Evolutionary conservation across 768 basidiomycete species (phyloP).

Genomic region (Suillus subluteus): DNA sequence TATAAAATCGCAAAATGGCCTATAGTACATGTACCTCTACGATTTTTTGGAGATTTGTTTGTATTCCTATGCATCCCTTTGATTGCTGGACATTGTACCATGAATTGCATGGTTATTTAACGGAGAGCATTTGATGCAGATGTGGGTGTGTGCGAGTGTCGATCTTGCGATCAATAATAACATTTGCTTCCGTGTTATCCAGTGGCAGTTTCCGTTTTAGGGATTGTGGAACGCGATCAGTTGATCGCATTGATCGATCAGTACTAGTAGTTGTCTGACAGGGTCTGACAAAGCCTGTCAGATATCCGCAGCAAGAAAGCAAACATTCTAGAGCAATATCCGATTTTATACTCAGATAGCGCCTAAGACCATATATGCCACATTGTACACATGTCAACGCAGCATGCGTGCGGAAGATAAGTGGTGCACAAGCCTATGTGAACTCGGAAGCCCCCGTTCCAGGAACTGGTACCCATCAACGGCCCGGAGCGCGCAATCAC

Average conservation of each 20-base stretch:
- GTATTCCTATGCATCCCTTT: slow-evolving; percentile 28
- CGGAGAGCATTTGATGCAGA: background rate
- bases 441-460: slow-evolving; percentile 11
- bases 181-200: slow-evolving; percentile 4
- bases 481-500: slow-evolving; percentile 26
- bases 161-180: background rate
- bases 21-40: slow-evolving; percentile 28
- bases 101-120: slow-evolving; percentile 26
- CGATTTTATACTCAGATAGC: no score
- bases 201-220: background rate
- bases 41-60: slow-evolving; percentile 33
- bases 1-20: slow-evolving; percentile 20
- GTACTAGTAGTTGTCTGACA: no score
- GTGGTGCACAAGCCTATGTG: background rate
- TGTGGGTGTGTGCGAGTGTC: no score
- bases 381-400: slow-evolving; percentile 15
- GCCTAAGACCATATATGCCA: slow-evolving; percentile 11
- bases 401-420: background rate
- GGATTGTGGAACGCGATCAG: background rate
- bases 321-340: no score
- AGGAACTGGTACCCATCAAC: slow-evolving; percentile 14
- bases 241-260: slow-evolving; percentile 6
- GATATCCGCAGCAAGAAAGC: background rate
- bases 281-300: background rate
- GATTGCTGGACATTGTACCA: slow-evolving; percentile 16